Base-by-base conservation (phyloP, 2,329 filamentous ascomycete genomes). In the Thielaviopsis musarum region DNA sequence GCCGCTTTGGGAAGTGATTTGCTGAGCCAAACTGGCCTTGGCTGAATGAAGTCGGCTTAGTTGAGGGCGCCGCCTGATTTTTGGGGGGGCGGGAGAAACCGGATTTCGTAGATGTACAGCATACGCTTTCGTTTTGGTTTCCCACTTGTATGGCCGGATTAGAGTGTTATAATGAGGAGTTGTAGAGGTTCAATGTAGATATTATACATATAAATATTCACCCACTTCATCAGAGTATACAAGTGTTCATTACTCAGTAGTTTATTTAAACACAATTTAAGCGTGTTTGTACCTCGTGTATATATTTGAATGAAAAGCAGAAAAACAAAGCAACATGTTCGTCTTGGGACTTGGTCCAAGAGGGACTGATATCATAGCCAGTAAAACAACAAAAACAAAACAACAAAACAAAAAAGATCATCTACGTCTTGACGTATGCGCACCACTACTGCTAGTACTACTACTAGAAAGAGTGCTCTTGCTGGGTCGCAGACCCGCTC, bases 1-100 rank as follows among this genome's bases (percentile, higher is more conserved):
- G 28, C 83, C 83, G 5, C 68, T 87, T 65, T 86, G 82, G 81
- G 80, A 83, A 66, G 69, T 82, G 54, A 54, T 62, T n/a, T 81
- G 77, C 65, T 79, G 64, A 74, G 30, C 30, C 2, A 10, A 54
- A n/a, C 19, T 45, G 38, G 34, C 34, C 34, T 41, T 12, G 34
- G 34, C 15, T 41, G 10, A 13, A 28, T 28, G 34, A 10, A 41
- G 34, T 3, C 12, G 17, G 15, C 15, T 15, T n/a, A 2, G 15
- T 7, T 17, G 10, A n/a, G 13, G 3, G 15, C 17, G 4, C 5
- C 38, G 15, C 38, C 5, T 17, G 38, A 13, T n/a, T n/a, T 7
- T 41, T 41, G 2, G 38, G 38, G 38, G 10, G 15, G 4, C 4
- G 38, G 17, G 15, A n/a, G 38, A 17, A 12, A 17, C 15, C 34